phyloP scores from a whole-genome alignment of 2,329 filamentous ascomycete genomes.

The Aspergillus pseudotamarii region DNA sequence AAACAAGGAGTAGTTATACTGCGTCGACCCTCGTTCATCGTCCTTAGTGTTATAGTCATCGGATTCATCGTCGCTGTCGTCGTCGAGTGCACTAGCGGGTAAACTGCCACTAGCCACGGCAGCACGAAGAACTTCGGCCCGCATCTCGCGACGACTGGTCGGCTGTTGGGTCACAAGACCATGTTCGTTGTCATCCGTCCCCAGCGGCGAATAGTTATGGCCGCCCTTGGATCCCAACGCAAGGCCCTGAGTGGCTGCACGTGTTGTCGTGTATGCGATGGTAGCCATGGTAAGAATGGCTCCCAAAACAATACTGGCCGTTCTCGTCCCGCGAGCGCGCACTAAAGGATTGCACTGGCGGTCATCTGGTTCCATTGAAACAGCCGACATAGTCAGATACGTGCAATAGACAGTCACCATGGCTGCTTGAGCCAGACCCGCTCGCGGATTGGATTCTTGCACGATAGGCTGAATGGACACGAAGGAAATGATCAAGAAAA shows the following conservation, averaged over 20 bases:
- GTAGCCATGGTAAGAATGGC: conserved; percentile 96
- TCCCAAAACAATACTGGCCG: conserved; percentile 86
- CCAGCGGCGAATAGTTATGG: conserved; percentile 59
- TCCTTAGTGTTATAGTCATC: conserved; percentile 70
- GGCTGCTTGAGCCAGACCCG: conserved; percentile 92
- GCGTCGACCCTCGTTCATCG: conserved; percentile 84
- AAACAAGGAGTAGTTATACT: conserved; percentile 96
- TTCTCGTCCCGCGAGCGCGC: conserved; percentile 79
- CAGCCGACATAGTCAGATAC: conserved; percentile 95
- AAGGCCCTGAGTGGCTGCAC: conserved; percentile 84
- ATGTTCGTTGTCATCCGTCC: conserved; percentile 77
- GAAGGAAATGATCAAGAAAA: conserved; percentile 77
- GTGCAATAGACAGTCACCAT: conserved; percentile 99
- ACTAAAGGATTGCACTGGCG: conserved; percentile 91
- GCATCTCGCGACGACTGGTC: conserved; percentile 80
- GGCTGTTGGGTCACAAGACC: conserved; percentile 87
- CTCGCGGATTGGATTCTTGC: conserved; percentile 89
- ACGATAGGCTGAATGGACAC: conserved; percentile 88
- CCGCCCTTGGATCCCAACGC: conserved; percentile 56
- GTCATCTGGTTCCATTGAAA: conserved; percentile 97
- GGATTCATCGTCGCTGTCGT: conserved; percentile 70
- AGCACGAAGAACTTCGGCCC: conserved; percentile 83
- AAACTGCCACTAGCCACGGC: conserved; percentile 92
- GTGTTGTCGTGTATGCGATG: conserved; percentile 95
- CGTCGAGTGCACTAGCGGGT: conserved; percentile 77